phyloP scores from a whole-genome alignment of 1,139 yeast genomes.

The Waltiozyma solani region DNA sequence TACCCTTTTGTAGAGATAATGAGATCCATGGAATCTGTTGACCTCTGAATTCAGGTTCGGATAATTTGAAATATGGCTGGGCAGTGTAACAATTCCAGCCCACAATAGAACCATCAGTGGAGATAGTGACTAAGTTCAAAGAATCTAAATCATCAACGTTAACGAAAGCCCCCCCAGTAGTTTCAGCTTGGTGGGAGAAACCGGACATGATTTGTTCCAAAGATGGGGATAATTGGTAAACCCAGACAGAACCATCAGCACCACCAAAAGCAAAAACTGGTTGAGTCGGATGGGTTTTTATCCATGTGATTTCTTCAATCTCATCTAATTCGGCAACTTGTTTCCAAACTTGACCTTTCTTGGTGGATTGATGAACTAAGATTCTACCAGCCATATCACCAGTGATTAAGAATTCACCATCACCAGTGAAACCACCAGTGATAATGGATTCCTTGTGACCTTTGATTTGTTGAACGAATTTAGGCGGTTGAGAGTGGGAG shows the following conservation, averaged over 20 bases:
- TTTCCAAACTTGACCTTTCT: constrained; percentile 79
- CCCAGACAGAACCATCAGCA: constrained; percentile 91
- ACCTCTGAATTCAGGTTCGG: constrained; percentile 57
- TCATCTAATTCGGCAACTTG: constrained; percentile 66
- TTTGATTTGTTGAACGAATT: constrained; percentile 58
- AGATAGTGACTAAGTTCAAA: constrained; percentile 59
- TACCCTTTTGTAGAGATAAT: constrained; percentile 32
- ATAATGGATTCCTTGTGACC: constrained; percentile 87
- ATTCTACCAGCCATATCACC: constrained; percentile 94
- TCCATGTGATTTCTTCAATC: constrained; percentile 79
- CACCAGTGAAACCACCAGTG: constrained; percentile 72
- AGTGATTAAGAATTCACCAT: constrained; percentile 72
- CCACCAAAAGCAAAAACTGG: constrained; percentile 90
- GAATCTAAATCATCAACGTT: constrained; percentile 51
- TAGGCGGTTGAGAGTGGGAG: constrained; percentile 75
- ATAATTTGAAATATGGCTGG: constrained; percentile 51
- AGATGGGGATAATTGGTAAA: constrained; percentile 57
- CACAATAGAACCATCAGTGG: constrained; percentile 84
- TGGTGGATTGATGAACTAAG: constrained; percentile 58
- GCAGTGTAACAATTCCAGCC: constrained; percentile 87
- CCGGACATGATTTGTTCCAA: constrained; percentile 71
- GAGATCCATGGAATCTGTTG: constrained; percentile 86
- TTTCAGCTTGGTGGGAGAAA: constrained; percentile 68
- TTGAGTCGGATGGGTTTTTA: constrained; percentile 68
- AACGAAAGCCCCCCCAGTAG: constrained; percentile 70